Base-by-base conservation (phyloP, 306 rosid species). In the Begonia masoniana region DNA sequence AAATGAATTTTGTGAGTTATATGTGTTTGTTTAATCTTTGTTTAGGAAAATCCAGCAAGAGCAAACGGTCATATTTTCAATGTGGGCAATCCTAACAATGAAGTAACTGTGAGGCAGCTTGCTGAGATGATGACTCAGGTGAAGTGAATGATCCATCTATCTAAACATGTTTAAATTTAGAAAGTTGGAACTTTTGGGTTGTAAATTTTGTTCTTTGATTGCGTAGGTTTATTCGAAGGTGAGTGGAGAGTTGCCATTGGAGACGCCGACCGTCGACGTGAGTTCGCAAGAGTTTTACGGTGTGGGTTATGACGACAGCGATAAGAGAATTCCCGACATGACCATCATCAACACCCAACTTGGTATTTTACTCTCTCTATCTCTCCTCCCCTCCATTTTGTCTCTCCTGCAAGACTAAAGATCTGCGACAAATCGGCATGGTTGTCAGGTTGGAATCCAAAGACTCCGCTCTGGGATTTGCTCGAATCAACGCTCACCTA, bases 251-350 rank as follows among this genome's bases (percentile, higher is more conserved):
- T 65, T 77, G 26, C 1, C 81, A 51, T 54, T 79, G 57, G 82
- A 88, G 66, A 47, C 4, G 3, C 86, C 97, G 7, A 84, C 95
- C 0, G 31, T 88, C 4, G 95, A 88, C 66, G 78, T 88, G 41
- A 84, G 82, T 84, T 88, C 97, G 43, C 66, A 78, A 69, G 97
- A 88, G 71, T 88, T 88, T 57, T 88, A 88, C 11, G 97, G 97
- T 9, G 95, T 73, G 56, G 97, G 97, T 24, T 88, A 88, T 4
- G 97, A 88, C 50, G 97, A 88, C 19, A 88, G 97, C 21, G 97
- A 88, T 60, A 88, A 84, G 82, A 77, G 97, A 77, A 88, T 88
- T 68, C 97, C 95, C 0, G 95, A 84, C 80, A 88, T 88, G 97
- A 75, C 95, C 74, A 84, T 88, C 47, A 84, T 88, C 70, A 79